A percentile compares a stretch with the other conserved stretches of the same genome.
phyloP scores from a whole-genome alignment of 1,284 basidiomycete genomes.

The Exobasidium rhododendri region DNA sequence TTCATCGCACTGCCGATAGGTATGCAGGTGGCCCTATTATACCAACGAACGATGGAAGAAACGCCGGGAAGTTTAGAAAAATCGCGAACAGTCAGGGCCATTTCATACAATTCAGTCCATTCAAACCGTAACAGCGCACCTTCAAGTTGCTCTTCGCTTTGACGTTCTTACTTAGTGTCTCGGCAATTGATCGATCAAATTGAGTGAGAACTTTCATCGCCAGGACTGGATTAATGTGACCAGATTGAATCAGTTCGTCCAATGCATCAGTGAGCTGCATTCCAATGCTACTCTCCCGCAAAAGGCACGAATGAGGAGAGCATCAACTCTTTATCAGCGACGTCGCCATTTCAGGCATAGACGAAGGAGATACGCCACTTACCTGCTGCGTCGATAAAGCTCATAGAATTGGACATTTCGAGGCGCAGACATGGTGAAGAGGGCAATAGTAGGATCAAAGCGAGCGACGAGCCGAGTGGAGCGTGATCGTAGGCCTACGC shows the following conservation, averaged over 20 bases:
- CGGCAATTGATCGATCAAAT: constrained; percentile 52
- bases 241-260: constrained; percentile 95
- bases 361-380: neutral
- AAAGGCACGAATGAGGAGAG: neutral
- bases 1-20: constrained; percentile 52
- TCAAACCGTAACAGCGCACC: no score
- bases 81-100: no score
- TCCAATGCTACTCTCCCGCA: constrained; percentile 68
- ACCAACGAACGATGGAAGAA: no score
- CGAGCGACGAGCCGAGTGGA: no score
- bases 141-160: constrained; percentile 50
- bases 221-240: constrained; percentile 92
- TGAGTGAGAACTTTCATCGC: constrained; percentile 86
- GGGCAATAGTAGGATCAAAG: no score
- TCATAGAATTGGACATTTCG: constrained; percentile 19
- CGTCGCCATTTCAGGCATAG: no score
- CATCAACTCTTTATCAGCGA: neutral
- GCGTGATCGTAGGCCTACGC: no score
- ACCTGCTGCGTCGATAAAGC: constrained; percentile 22
- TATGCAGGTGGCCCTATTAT: constrained; percentile 48
- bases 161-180: constrained; percentile 46
- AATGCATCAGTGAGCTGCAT: constrained; percentile 97
- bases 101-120: no score
- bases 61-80: no score
- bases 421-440: constrained; percentile 7